Conservation (phyloP, 192 early-diverging fungal species). For the Mortierella alpina region DNA sequence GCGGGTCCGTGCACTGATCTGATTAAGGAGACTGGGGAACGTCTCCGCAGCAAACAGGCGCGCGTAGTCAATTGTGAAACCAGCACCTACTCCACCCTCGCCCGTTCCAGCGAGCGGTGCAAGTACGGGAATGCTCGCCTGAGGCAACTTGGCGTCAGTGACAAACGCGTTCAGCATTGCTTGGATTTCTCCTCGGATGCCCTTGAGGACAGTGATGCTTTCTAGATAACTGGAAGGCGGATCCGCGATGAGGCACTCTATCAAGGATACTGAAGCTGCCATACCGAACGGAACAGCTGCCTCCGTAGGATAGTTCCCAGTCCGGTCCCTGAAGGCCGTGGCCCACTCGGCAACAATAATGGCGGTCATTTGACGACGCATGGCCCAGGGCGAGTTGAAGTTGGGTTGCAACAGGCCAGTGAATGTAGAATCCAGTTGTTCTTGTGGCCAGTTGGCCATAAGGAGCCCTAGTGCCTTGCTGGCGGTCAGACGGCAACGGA, state of each 20-base stretch:
- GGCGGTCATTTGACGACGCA: constrained; percentile 80
- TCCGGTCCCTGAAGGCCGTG: constrained; percentile 57
- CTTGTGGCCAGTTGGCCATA: constrained; percentile 67
- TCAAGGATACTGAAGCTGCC: constrained; percentile 66
- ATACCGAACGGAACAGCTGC: constrained; percentile 60
- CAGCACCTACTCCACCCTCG: constrained; percentile 20
- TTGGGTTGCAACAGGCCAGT: constrained; percentile 68
- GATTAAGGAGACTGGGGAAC: constrained; percentile 59
- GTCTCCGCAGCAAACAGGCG: constrained; percentile 54
- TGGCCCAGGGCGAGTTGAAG: constrained; percentile 77
- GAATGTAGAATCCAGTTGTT: constrained; percentile 60
- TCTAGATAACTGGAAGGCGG: constrained; percentile 72
- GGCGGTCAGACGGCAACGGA: constrained; percentile 83
- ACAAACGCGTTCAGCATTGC: constrained; percentile 70
- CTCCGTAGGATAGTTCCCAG: constrained; percentile 39
- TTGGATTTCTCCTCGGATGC: constrained; percentile 75
- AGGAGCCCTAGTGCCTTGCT: constrained; percentile 84
- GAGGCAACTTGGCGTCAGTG: constrained; percentile 58
- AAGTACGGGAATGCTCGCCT: constrained; percentile 60
- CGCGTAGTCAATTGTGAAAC: constrained; percentile 71
- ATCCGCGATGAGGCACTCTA: constrained; percentile 63
- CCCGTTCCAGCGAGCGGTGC: constrained; percentile 61
- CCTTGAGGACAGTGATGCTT: constrained; percentile 66
- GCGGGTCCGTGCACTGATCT: constrained; percentile 48
- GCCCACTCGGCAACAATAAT: constrained; percentile 88